Evolutionary conservation across 805 yeast genomes (phyloP).

Genomic region (Tetrapisispora nanseiensis): DNA sequence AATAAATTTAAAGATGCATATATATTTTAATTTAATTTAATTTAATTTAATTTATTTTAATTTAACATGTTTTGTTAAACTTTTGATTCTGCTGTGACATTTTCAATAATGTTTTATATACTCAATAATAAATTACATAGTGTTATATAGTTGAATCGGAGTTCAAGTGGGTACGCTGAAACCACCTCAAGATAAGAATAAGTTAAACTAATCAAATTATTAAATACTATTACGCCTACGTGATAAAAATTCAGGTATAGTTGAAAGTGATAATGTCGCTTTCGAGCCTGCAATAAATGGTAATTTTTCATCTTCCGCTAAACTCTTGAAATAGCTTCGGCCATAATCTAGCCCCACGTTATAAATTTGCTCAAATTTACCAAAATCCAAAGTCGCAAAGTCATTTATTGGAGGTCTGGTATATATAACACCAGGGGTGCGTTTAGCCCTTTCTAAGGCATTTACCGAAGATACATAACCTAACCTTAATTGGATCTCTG

Average conservation of each 20-base stretch:
- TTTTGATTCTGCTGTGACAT: not conserved
- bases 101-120: no score
- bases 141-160: not conserved
- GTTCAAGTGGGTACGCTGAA: no score
- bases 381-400: conserved; percentile 86
- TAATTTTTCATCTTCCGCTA: conserved; percentile 44
- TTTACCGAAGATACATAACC: conserved; percentile 94
- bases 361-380: conserved; percentile 82
- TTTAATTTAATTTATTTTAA: no score
- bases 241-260: conserved; percentile 27
- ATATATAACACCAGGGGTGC: conserved; percentile 74
- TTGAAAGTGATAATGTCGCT: conserved; percentile 15
- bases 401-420: conserved; percentile 89
- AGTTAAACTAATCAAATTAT: no score
- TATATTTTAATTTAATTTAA: no score
- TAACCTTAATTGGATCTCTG: conserved; percentile 85
- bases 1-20: not conserved
- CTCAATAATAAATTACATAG: no score
- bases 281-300: conserved; percentile 52
- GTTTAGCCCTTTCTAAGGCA: conserved; percentile 81
- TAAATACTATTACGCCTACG: conserved; percentile 60
- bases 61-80: not conserved
- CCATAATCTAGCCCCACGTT: conserved; percentile 74
- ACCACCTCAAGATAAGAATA: no score
- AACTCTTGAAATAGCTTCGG: conserved; percentile 40